Percentiles rank a stretch among this genome's conserved stretches.
Evolutionary conservation across 306 rosid genomes (phyloP).

Genomic region (Argentina anserina): DNA sequence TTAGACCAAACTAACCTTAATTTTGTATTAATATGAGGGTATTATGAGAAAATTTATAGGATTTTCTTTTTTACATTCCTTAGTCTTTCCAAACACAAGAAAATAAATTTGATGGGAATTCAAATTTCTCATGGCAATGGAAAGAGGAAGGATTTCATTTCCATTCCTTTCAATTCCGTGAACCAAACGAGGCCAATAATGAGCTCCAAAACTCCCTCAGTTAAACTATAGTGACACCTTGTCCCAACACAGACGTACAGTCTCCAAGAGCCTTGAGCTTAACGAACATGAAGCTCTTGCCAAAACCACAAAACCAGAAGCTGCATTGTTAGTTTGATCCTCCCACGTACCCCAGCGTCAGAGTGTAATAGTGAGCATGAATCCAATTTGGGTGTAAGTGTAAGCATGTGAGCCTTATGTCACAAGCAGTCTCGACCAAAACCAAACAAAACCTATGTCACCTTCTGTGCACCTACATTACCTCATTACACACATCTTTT

Average conservation of each 20-base stretch:
- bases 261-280: background rate
- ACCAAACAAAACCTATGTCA: background rate
- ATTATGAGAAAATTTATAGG: too few relatives aligned
- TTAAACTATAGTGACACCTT: too few relatives aligned
- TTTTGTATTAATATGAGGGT: too few relatives aligned
- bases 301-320: background rate
- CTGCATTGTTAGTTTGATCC: background rate
- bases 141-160: too few relatives aligned
- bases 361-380: background rate
- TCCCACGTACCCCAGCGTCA: background rate
- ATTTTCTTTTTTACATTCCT: too few relatives aligned
- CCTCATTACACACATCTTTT: background rate
- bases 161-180: too few relatives aligned
- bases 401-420: conserved; percentile 1
- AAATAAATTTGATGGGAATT: too few relatives aligned
- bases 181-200: too few relatives aligned
- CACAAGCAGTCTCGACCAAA: conserved; percentile 2
- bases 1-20: too few relatives aligned
- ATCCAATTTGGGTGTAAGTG: background rate
- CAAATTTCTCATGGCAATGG: too few relatives aligned
- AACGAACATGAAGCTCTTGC: background rate
- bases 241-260: background rate
- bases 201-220: background rate
- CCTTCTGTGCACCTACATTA: background rate
- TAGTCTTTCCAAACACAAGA: too few relatives aligned